Evolutionary conservation across 306 rosid species (phyloP).

Genomic region (Canavalia ensiformis): DNA sequence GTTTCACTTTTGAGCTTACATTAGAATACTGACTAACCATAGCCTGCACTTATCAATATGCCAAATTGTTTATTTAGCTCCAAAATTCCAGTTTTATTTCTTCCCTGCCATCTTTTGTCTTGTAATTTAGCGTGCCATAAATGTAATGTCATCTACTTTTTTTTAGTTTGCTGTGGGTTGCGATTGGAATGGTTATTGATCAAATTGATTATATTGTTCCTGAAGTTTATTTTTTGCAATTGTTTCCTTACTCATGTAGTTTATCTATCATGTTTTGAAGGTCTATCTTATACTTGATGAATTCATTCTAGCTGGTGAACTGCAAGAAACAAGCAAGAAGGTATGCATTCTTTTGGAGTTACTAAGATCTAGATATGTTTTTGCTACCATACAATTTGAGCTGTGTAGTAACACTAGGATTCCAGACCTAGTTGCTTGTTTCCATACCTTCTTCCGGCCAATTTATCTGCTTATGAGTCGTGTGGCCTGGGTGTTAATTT

Average conservation of each 20-base stretch:
- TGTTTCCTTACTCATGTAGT: slow-evolving; percentile 38
- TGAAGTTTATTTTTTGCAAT: background rate
- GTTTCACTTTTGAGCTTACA: slow-evolving; percentile 19
- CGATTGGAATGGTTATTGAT: slow-evolving; percentile 20
- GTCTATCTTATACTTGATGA: slow-evolving; percentile 69
- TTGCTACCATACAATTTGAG: slow-evolving; percentile 14
- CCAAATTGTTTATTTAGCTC: background rate
- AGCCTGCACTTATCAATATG: slow-evolving; percentile 12
- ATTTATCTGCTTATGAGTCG: slow-evolving; percentile 27
- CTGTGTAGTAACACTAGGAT: slow-evolving; percentile 1
- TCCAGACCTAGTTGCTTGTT: slow-evolving; percentile 5
- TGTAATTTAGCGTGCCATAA: slow-evolving; percentile 16
- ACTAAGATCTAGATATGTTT: background rate
- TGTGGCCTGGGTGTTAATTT: slow-evolving; percentile 12
- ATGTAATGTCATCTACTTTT: slow-evolving; percentile 2
- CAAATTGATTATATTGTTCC: slow-evolving; percentile 13
- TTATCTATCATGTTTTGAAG: slow-evolving; percentile 45
- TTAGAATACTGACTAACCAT: slow-evolving; percentile 17
- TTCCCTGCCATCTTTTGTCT: slow-evolving; percentile 9
- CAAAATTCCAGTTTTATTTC: slow-evolving; percentile 7
- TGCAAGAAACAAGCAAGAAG: slow-evolving; percentile 71
- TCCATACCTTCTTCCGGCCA: background rate
- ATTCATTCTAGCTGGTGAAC: slow-evolving; percentile 68
- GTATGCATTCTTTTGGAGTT: slow-evolving; percentile 48
- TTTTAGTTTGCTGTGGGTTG: background rate